Percentiles rank a stretch among this genome's conserved stretches.
phyloP scores from a whole-genome alignment of 345 rosid species.

The Gossypioides kirkii region DNA sequence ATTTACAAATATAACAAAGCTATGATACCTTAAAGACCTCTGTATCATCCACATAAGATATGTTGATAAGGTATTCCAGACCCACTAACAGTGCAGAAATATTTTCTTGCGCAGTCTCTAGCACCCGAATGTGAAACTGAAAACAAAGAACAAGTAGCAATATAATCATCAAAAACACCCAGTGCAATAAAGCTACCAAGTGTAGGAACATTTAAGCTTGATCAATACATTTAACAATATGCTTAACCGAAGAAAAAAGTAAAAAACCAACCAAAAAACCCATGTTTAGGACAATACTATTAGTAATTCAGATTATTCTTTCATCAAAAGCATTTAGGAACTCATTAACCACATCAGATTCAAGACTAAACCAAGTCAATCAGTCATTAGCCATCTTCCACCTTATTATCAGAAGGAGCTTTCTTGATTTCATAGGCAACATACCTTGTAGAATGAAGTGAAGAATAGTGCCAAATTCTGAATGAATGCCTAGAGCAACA shows the following conservation, averaged over 20 bases:
- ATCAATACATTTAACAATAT: neutral
- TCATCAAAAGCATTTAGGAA: neutral
- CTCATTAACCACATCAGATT: neutral
- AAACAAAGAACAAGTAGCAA: conserved; percentile 9
- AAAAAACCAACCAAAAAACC: neutral
- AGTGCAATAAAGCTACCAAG: neutral
- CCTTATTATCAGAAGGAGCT: neutral
- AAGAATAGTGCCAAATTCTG: conserved; percentile 97
- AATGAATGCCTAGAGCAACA: conserved; percentile 77
- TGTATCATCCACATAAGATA: conserved; percentile 96
- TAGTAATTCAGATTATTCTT: neutral
- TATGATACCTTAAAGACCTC: conserved; percentile 92
- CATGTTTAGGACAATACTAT: neutral
- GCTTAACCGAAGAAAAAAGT: neutral
- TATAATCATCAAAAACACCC: neutral
- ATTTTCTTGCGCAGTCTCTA: conserved; percentile 72
- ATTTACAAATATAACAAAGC: neutral
- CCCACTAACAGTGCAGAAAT: conserved; percentile 59
- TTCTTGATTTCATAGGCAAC: neutral
- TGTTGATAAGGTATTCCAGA: conserved; percentile 84
- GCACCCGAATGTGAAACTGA: conserved; percentile 80
- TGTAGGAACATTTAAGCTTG: neutral
- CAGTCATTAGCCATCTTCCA: neutral
- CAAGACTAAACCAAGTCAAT: neutral
- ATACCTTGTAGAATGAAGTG: conserved; percentile 92